Base-by-base conservation (phyloP, 805 yeast species). In the Sugiyamaella floridensis region DNA sequence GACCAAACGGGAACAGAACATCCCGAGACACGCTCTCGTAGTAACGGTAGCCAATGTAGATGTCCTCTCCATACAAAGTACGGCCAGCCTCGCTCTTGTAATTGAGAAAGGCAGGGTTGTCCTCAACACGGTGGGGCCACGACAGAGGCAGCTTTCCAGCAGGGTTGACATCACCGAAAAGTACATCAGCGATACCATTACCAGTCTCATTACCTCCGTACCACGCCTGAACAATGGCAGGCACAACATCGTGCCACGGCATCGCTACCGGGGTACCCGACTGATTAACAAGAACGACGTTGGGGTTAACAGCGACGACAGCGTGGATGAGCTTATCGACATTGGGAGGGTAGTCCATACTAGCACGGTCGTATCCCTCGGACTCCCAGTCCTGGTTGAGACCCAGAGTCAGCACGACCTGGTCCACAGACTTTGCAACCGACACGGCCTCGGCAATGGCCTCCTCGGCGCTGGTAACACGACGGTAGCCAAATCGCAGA, bases 21-120 rank as follows among this genome's bases (percentile, higher is more conserved):
- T 71, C 71, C 43, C 65, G 67, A 56, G 75, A 72, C 40, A 69
- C 62, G 64, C 76, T 77, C 60, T 82, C 86, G 65, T 79, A 83
- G 68, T 68, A 79, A 54, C 80, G 70, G 70, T 82, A 81, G 18
- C 86, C 87, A 49, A 82, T 78, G 63, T 72, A 82, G 45, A 82
- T 77, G 61, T 81, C 85, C 64, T 83, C 88, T 54, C 86, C 85
- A 59, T 82, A 83, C 51, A 76, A 60, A 32, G 76, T 79, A 49
- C 75, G 67, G 44, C 85, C 85, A 60, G 73, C 72, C 60, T 76
- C 76, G 9, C 81, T 69, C 29, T 69, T 68, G 68, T 69, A 79
- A 66, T 75, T 79, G 60, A 79, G 65, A 65, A 63, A 81, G 0
- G 84, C 74, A 11, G 86, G 85, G 56, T 76, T 79, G 64, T 81